Evolutionary conservation across 768 basidiomycete species (phyloP), one percentile per base, ranked within the genome.

Genomic region (Suillus ampliporus): DNA sequence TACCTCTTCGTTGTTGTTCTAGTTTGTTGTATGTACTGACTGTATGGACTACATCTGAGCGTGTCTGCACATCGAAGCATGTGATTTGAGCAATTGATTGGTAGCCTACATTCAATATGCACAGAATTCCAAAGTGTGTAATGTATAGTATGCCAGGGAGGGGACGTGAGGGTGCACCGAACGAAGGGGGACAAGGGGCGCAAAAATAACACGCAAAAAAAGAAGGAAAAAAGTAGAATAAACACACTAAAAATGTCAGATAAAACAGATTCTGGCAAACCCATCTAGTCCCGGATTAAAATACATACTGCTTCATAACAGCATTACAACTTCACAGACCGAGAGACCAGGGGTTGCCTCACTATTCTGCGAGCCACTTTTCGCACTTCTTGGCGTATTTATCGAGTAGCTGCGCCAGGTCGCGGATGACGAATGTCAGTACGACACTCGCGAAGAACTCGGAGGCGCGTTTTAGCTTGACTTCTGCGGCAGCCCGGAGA

Each of bases 301-400:
- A 69, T 72, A 76, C 76, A 76, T 64, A 60, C 72, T 66, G 67
- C 68, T 64, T 60, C 66, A 63, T 65, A 67, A 68, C 64, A 65
- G 68, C 61, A 66, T 58, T 69, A 74, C 72, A 69, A 64, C 68
- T 63, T 64, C 66, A 61, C 66, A 63, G 64, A 60, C 58, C 15
- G 35, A 60, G 37, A 35, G 64, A 71, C 69, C 67, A 63, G 37
- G 46, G 17, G 15, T 37, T 64, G 28, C 52, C 61, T 82, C 81
- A 94, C 72, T 56, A 56, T 35, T 95, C 93, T 41, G 88, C 91
- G 41, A 94, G 83, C 91, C 92, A 94, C 77, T 93, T 94, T 78
- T 94, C 94, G 77, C 92, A 93, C 74, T 92, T 92, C 83, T 95
- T 95, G 66, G 89, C 91, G 75, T 95, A 95, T 78, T 96, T 95